These are phyloP conservation scores for Mycena metata DNA, from an alignment of 768 basidiomycete species.

Conservation along the genomic window DNA sequence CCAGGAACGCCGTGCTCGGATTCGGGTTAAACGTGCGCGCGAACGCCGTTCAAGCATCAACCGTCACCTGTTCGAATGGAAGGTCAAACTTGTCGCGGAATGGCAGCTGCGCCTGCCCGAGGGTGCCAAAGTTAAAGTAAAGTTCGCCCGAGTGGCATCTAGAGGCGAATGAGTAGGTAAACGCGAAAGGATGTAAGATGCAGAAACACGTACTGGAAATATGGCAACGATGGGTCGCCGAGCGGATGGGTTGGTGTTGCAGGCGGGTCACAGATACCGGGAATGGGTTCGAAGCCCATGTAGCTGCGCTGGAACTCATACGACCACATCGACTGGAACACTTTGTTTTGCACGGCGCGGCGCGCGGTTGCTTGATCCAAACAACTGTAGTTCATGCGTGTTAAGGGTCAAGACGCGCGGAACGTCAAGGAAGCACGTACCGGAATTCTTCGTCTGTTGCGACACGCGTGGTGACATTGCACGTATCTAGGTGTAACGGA, in stretches of 20 bases:
- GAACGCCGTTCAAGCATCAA: constrained; percentile 63
- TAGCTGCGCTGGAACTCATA: constrained; percentile 65
- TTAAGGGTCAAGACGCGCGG: too few species aligned
- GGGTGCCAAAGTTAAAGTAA: constrained; percentile 47
- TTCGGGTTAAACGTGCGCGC: constrained; percentile 64
- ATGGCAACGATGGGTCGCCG: constrained; percentile 62
- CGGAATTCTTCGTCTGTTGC: constrained; percentile 61
- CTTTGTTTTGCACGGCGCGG: constrained; percentile 55
- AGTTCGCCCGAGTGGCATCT: constrained; percentile 51
- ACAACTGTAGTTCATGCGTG: constrained; percentile 42
- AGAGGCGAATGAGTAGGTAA: too few species aligned
- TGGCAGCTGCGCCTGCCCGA: constrained; percentile 54
- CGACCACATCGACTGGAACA: constrained; percentile 57
- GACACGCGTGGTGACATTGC: constrained; percentile 61
- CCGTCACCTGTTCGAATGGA: constrained; percentile 56
- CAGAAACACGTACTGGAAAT: constrained; percentile 62
- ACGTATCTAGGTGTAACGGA: constrained; percentile 48
- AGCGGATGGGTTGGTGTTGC: constrained; percentile 55
- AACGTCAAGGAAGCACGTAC: constrained; percentile 5
- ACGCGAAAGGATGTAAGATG: too few species aligned
- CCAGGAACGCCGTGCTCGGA: constrained; percentile 55
- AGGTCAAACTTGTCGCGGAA: constrained; percentile 64
- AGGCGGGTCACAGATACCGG: constrained; percentile 60
- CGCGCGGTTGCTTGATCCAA: constrained; percentile 64
- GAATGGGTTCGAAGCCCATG: constrained; percentile 59